Evolutionary conservation across 2,329 filamentous ascomycete species (phyloP).

Genomic region (Sclerotinia trifoliorum): DNA sequence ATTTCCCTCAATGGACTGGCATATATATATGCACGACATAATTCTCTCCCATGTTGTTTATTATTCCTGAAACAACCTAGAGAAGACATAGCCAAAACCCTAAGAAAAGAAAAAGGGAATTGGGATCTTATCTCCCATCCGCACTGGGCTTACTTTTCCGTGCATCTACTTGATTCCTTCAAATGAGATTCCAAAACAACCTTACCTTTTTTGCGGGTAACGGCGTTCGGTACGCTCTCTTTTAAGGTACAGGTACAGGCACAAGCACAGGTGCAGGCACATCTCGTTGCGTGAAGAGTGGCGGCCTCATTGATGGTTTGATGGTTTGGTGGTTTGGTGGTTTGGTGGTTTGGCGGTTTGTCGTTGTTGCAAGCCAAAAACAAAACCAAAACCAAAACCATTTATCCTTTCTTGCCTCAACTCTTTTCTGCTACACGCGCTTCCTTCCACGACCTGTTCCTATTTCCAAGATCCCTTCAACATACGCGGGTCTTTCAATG

Average conservation of each 20-base stretch:
- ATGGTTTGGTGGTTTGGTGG: background rate
- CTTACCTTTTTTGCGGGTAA: background rate
- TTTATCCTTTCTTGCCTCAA: constrained; percentile 4
- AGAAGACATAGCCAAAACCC: background rate
- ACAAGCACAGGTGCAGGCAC: too few relatives aligned
- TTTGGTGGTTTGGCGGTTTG: background rate
- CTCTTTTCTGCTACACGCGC: constrained; percentile 8
- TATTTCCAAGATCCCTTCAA: background rate
- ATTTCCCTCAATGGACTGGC: background rate
- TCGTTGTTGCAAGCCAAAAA: constrained; percentile 1
- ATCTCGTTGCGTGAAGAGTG: constrained; percentile 2
- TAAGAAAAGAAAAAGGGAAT: background rate
- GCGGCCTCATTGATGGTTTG: constrained; percentile 4
- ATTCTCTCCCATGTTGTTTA: background rate
- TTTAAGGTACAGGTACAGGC: background rate
- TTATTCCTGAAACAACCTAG: background rate
- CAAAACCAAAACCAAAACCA: background rate
- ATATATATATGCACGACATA: constrained; percentile 24
- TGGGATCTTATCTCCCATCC: background rate
- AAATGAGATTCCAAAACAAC: background rate
- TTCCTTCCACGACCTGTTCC: constrained; percentile 6
- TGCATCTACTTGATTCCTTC: background rate
- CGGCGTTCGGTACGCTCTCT: background rate
- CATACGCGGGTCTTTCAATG: constrained; percentile 17
- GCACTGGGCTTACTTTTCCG: background rate